These are phyloP conservation scores for Recurvomyces mirabilis DNA, from an alignment of 495 filamentous ascomycete species.

Conservation along the genomic window DNA sequence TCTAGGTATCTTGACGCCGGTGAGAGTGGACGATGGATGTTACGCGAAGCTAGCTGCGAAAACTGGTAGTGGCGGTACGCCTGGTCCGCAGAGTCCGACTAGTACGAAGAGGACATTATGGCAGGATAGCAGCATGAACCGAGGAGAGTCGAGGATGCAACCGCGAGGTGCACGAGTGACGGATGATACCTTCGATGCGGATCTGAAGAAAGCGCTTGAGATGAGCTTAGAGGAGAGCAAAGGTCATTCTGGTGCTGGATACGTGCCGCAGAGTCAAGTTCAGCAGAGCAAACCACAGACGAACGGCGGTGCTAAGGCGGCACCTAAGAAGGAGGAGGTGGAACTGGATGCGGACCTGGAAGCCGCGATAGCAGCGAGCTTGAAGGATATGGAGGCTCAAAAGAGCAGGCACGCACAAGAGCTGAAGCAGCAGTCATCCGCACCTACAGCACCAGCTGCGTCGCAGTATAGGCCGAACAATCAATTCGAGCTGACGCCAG, in stretches of 20 bases:
- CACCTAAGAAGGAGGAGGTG: slow-evolving; percentile 38
- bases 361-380: slow-evolving; percentile 90
- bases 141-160: slow-evolving; percentile 49
- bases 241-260: slow-evolving; percentile 51
- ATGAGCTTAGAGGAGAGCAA: slow-evolving; percentile 95
- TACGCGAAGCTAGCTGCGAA: slow-evolving; percentile 81
- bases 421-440: slow-evolving; percentile 53
- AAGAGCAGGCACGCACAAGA: slow-evolving; percentile 78
- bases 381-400: slow-evolving; percentile 96
- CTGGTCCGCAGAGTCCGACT: slow-evolving; percentile 28
- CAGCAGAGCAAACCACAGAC: slow-evolving; percentile 30
- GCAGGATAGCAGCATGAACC: slow-evolving; percentile 29
- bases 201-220: slow-evolving; percentile 80
- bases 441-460: slow-evolving; percentile 36
- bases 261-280: slow-evolving; percentile 50
- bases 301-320: slow-evolving; percentile 34
- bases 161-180: slow-evolving; percentile 68
- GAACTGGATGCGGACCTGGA: slow-evolving; percentile 90
- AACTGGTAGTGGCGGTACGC: slow-evolving; percentile 23
- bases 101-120: slow-evolving; percentile 38
- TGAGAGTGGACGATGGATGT: slow-evolving; percentile 95
- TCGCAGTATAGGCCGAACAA: slow-evolving; percentile 50
- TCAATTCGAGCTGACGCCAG: slow-evolving; percentile 86
- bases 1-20: slow-evolving; percentile 80
- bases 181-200: slow-evolving; percentile 85